These are phyloP conservation scores for Ustilago nuda DNA, from an alignment of 1,284 basidiomycete genomes.

Conservation along the genomic window DNA sequence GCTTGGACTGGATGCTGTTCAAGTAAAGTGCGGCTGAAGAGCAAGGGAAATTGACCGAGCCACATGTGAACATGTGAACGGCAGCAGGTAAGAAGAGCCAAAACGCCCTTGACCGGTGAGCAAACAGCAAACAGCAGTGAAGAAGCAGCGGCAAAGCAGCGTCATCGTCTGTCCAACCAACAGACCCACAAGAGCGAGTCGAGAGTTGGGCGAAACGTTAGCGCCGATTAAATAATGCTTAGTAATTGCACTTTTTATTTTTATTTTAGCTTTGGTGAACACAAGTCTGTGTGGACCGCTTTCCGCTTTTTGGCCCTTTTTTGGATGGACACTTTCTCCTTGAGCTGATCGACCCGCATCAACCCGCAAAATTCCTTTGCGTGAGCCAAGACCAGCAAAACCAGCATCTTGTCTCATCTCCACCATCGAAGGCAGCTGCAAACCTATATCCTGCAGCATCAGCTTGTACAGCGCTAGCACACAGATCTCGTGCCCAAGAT, in stretches of 20 bases:
- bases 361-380: slow-evolving; percentile 18
- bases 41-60: not conserved
- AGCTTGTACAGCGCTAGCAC: not conserved
- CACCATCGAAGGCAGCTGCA: slow-evolving; percentile 8
- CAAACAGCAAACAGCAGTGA: no score
- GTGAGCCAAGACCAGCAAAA: not conserved
- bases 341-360: slow-evolving; percentile 23
- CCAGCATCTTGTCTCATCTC: not conserved
- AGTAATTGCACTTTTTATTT: slow-evolving; percentile 9
- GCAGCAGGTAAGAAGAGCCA: not conserved
- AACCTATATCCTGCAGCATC: not conserved
- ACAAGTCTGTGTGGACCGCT: slow-evolving; percentile 5
- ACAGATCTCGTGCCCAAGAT: slow-evolving; percentile 7
- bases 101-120: no score
- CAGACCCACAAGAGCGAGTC: not conserved
- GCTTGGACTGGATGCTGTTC: no score
- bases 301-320: not conserved
- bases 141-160: slow-evolving; percentile 8
- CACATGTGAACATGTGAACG: not conserved
- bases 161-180: slow-evolving; percentile 11
- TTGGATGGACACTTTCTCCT: slow-evolving; percentile 10
- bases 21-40: not conserved
- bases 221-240: slow-evolving; percentile 10
- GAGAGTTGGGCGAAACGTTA: not conserved
- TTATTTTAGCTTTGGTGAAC: not conserved